Conservation (phyloP, 257 asterid species). For the Solanum peruvianum region DNA sequence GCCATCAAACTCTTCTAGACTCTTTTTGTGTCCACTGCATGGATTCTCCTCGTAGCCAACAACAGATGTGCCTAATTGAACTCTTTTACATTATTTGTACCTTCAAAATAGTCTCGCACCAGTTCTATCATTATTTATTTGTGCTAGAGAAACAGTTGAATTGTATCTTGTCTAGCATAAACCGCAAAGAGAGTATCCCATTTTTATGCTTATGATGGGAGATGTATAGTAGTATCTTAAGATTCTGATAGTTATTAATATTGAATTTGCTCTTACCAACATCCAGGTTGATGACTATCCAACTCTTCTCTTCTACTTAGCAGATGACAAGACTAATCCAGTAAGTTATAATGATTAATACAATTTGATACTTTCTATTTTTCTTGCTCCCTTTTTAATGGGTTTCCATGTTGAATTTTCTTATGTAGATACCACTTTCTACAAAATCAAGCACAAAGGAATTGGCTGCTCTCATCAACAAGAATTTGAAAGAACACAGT, state of each 20-base stretch:
- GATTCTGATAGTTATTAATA: background rate
- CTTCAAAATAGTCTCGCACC: background rate
- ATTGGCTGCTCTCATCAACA: conserved; percentile 67
- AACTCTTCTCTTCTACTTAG: conserved; percentile 62
- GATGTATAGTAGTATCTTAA: background rate
- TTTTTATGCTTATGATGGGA: background rate
- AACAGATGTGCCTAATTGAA: background rate
- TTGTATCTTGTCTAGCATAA: background rate
- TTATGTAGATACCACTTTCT: conserved; percentile 46
- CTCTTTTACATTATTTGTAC: background rate
- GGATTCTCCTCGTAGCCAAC: background rate
- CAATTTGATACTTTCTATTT: background rate
- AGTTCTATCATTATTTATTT: background rate
- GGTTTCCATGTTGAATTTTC: background rate
- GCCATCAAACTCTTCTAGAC: background rate
- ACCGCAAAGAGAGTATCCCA: background rate
- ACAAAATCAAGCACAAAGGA: conserved; percentile 65
- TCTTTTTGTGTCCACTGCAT: background rate
- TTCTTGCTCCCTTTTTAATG: background rate
- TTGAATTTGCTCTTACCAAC: background rate
- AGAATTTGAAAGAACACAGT: conserved; percentile 38
- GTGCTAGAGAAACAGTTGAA: background rate
- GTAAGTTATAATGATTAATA: conserved; percentile 15
- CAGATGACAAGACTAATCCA: conserved; percentile 54
- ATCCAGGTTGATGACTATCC: conserved; percentile 85